phyloP scores from a whole-genome alignment of 768 basidiomycete species.

The Mycena alexandri region DNA sequence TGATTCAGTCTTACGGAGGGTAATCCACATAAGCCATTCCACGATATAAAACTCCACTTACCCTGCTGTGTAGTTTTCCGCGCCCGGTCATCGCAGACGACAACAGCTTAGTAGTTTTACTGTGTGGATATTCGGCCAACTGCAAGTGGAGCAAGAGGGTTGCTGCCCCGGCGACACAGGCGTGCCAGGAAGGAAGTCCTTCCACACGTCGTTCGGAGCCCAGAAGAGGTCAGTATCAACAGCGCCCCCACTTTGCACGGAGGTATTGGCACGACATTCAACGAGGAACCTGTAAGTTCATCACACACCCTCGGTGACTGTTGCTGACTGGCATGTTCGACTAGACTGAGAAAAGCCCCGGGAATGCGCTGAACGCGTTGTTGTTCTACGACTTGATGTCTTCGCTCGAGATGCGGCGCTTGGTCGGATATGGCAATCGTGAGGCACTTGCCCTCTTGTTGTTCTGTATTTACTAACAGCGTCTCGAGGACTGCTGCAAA shows the following conservation, averaged over 20 bases:
- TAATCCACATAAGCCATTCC: not conserved
- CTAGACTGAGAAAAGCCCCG: not conserved
- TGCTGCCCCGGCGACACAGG: not conserved
- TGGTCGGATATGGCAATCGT: constrained; percentile 16
- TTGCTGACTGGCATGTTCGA: not conserved
- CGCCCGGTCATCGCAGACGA: not conserved
- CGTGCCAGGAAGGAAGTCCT: not conserved
- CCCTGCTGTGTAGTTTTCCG: not conserved
- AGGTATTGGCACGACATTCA: constrained; percentile 5
- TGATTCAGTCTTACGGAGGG: constrained; percentile 2
- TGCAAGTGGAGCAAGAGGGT: too few species aligned
- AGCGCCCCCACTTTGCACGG: not conserved
- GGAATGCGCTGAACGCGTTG: not conserved
- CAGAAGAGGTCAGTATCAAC: not conserved
- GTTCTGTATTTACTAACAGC: not conserved
- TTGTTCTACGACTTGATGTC: constrained; percentile 4
- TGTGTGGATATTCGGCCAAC: too few species aligned
- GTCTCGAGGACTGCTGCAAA: not conserved
- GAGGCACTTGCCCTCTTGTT: not conserved
- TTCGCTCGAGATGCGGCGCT: not conserved
- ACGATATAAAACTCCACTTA: not conserved
- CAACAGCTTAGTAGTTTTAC: too few species aligned
- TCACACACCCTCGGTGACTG: too few species aligned
- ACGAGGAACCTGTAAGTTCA: not conserved
- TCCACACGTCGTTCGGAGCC: not conserved